Evolutionary conservation across 2,329 filamentous ascomycete genomes (phyloP), one percentile per base, ranked within the genome.

Genomic region (Hypoxylon sp.): DNA sequence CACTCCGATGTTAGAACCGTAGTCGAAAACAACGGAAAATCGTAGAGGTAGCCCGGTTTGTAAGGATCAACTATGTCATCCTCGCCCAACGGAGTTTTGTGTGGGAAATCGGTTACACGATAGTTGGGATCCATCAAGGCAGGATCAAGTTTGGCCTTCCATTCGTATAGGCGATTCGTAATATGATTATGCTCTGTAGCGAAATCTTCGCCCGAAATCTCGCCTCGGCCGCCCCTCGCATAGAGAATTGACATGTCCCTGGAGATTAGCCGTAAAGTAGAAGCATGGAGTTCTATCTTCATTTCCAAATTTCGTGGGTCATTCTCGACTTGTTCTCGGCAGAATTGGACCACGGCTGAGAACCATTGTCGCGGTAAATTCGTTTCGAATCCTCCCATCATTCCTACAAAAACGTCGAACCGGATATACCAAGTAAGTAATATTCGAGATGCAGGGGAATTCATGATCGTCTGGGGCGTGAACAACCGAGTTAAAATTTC

Each of bases 391-490:
- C 92, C 92, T 23, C 92, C 92, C 84, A 97, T 90, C 68, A 98
- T 87, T 1, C 92, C 92, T 5, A 93, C 90, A 63, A 94, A 92
- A 9, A 94, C 85, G 78, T 98, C 96, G 76, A 97, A 97, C 36
- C 94, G 90, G 30, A 90, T 86, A 78, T 97, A 98, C 96, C 96
- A 98, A n/a, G 86, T 85, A 53, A 97, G 86, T 48, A 96, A 89
- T 74, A 91, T 89, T 30, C 92, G 88, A 30, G 91, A 88, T 13
- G 92, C 86, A 3, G 91, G 84, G 9, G 90, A 91, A 70, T 91
- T 84, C 82, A 91, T 89, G 46, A 93, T 89, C 0, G 89, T 91
- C 68, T 94, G 84, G 0, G 93, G 92, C 0, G 90, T 93, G 76
- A 93, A 94, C 0, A 98, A 82, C 46, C 91, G 88, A 1, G 86